Base-by-base conservation (phyloP, 176 grass and related monocot species). In the Hordeum marinum region DNA sequence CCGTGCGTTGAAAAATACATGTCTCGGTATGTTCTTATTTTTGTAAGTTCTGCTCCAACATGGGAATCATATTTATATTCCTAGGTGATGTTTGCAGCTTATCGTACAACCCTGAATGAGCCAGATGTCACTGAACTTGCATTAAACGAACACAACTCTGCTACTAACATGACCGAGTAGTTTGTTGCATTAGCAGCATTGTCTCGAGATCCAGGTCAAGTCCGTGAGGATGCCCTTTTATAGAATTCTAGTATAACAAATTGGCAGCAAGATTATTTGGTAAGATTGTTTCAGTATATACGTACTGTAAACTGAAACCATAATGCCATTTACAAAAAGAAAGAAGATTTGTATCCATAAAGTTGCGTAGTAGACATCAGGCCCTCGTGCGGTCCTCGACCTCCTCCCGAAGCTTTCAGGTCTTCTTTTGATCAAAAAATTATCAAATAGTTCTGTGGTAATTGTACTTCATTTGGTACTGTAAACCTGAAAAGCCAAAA, bases 141-240 rank as follows among this genome's bases (percentile, higher is more conserved):
- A 86, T 59, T 94, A 40, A 73, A 88, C 35, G 96, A 98, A 27
- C 96, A 98, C 88, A 92, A 92, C 35, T 94, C 90, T 87, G 91
- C 93, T 61, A 92, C 90, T 46, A 98, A 98, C 82, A 98, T 98
- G 96, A 94, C 96, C 7, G 91, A 98, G 59, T 93, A 98, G 77
- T 98, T 98, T 95, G 88, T 93, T 87, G 91, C 96, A 45, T 75
- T 98, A 87, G 90, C 93, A 87, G 96, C 96, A 41, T 72, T 98
- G 80, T 87, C 96, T 69, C 93, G 96, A 88, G 96, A 98, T 86
- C 90, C 91, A 62, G 96, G 96, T 64, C 86, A 90, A 94, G 81
- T 92, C 80, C 88, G 88, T n/a, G 93, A 96, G 63, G 89, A 94
- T 79, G 86, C 90, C 84, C 96, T 98, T 74, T 88, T n/a, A n/a